A percentile compares a stretch with the other conserved stretches of the same genome.
Conservation (phyloP, 768 basidiomycete genomes). For the Roridomyces roridus region DNA sequence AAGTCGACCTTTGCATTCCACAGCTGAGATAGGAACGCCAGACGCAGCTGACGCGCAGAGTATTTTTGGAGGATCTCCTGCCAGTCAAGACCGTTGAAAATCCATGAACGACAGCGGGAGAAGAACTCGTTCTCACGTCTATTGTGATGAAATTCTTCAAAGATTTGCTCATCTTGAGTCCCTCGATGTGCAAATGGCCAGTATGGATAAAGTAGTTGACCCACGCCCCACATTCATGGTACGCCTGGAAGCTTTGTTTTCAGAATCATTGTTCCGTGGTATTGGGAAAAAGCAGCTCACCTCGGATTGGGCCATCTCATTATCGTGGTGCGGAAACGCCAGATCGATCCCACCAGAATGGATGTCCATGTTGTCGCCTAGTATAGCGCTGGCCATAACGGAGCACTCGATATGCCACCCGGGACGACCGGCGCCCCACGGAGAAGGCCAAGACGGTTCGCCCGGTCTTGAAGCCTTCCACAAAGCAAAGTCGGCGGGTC, state of each 20-base stretch:
- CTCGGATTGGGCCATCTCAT: constrained; percentile 98
- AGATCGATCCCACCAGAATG: constrained; percentile 97
- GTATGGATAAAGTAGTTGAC: constrained; percentile 99
- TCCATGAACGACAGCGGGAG: constrained; percentile 1
- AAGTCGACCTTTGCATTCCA: constrained; percentile 97
- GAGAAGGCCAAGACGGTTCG: constrained; percentile 95
- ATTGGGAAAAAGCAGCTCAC: constrained; percentile 40
- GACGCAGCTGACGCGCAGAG: constrained; percentile 85
- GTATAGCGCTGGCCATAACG: constrained; percentile 93
- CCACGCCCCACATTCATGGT: constrained; percentile 91
- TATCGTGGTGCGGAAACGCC: constrained; percentile 99
- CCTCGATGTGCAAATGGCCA: constrained; percentile 97
- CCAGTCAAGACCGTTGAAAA: constrained; percentile 10
- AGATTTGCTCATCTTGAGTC: constrained; percentile 99
- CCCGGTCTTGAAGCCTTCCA: constrained; percentile 98
- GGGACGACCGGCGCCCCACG: constrained; percentile 95
- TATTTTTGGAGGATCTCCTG: constrained; percentile 88
- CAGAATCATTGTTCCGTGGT: constrained; percentile 19
- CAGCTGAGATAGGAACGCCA: constrained; percentile 88
- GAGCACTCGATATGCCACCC: constrained; percentile 99
- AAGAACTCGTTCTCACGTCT: constrained; percentile 56
- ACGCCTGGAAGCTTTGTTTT: constrained; percentile 63
- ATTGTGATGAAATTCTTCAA: constrained; percentile 99
- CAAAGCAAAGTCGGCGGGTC: constrained; percentile 94
- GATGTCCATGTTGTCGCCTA: constrained; percentile 94